phyloP scores from a whole-genome alignment of 2,329 filamentous ascomycete species.

The Bipolaris bicolor region DNA sequence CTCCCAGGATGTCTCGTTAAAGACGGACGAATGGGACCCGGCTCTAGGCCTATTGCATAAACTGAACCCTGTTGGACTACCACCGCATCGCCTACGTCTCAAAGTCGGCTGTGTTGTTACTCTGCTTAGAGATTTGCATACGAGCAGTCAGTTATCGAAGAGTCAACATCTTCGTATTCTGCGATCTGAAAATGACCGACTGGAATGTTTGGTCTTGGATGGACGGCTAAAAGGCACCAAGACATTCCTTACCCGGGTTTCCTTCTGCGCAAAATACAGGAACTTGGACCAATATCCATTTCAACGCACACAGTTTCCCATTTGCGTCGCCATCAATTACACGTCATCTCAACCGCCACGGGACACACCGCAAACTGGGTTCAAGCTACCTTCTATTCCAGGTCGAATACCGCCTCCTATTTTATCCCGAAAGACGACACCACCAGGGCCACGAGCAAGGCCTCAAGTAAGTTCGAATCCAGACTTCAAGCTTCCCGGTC shows the following conservation, averaged over 20 bases:
- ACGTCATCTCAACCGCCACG: neutral
- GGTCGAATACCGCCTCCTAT: slow-evolving; percentile 11
- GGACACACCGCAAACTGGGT: slow-evolving; percentile 19
- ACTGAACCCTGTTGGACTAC: slow-evolving; percentile 40
- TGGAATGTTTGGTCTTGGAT: slow-evolving; percentile 45
- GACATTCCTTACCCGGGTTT: slow-evolving; percentile 35
- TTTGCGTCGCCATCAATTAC: slow-evolving; percentile 36
- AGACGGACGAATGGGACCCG: slow-evolving; percentile 34
- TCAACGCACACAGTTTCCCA: slow-evolving; percentile 41
- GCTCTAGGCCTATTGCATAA: slow-evolving; percentile 36
- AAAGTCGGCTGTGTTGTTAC: slow-evolving; percentile 43
- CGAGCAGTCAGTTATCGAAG: slow-evolving; percentile 40
- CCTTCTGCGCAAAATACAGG: slow-evolving; percentile 38
- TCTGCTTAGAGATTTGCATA: slow-evolving; percentile 37
- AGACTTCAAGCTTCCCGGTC: slow-evolving; percentile 34
- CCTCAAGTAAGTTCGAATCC: slow-evolving; percentile 18
- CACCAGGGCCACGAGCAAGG: slow-evolving; percentile 1
- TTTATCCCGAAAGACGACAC: slow-evolving; percentile 15
- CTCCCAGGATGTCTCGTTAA: slow-evolving; percentile 37
- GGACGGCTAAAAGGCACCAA: slow-evolving; percentile 44
- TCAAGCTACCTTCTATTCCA: slow-evolving; percentile 31
- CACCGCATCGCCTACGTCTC: slow-evolving; percentile 43
- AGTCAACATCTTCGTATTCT: slow-evolving; percentile 42
- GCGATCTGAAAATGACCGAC: slow-evolving; percentile 31
- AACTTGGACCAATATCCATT: slow-evolving; percentile 38